Percentiles rank a stretch among this genome's conserved stretches.
phyloP scores from a whole-genome alignment of 2,329 filamentous ascomycete genomes.

The Calcarisporium arbuscula region DNA sequence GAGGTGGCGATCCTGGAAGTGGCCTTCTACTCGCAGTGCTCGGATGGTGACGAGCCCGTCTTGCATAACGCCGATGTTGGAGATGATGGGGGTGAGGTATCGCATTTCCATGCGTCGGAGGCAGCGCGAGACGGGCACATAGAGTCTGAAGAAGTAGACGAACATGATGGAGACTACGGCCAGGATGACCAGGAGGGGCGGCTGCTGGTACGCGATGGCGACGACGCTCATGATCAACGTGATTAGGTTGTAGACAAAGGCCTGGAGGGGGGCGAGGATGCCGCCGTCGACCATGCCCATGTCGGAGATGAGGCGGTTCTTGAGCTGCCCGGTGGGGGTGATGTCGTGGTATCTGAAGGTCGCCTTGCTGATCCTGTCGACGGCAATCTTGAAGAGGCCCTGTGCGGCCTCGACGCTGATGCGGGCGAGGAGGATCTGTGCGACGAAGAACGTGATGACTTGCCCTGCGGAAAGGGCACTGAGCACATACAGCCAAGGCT shows the following conservation, averaged over 20 bases:
- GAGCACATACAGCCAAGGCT: conserved; percentile 69
- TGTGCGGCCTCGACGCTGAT: conserved; percentile 76
- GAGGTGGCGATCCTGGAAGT: conserved; percentile 77
- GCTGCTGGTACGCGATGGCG: conserved; percentile 75
- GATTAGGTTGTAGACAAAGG: conserved; percentile 63
- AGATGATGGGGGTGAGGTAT: conserved; percentile 80
- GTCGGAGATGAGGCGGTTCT: conserved; percentile 88
- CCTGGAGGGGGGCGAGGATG: conserved; percentile 68
- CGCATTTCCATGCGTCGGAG: conserved; percentile 83
- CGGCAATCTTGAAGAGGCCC: conserved; percentile 65
- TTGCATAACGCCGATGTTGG: conserved; percentile 83
- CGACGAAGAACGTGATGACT: conserved; percentile 52
- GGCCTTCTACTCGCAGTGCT: conserved; percentile 70
- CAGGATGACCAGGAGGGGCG: conserved; percentile 68
- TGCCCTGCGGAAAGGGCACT: conserved; percentile 57
- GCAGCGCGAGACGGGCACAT: conserved; percentile 77
- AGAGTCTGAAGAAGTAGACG: conserved; percentile 66
- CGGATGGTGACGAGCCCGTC: conserved; percentile 83
- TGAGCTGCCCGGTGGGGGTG: conserved; percentile 80
- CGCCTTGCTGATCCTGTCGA: conserved; percentile 67
- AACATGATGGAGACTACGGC: conserved; percentile 61
- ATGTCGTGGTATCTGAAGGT: conserved; percentile 89
- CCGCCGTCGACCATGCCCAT: conserved; percentile 85
- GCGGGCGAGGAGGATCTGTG: conserved; percentile 63
- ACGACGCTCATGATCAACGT: conserved; percentile 66